These are phyloP conservation scores for Chondrus crispus DNA, from an alignment of 23 red algal genomes.

Conservation along the genomic window DNA sequence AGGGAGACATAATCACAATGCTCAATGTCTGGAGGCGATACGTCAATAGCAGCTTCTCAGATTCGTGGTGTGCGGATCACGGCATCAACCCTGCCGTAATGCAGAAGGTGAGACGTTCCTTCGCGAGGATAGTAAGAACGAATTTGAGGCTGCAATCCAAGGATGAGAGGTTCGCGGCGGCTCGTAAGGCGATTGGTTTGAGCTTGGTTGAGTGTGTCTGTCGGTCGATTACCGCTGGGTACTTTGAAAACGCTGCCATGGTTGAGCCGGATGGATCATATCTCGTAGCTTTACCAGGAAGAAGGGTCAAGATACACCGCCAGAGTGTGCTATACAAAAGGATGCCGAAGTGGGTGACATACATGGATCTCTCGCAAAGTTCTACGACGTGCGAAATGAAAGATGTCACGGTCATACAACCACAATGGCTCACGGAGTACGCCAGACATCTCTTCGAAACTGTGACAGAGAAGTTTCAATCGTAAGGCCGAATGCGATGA, in stretches of 20 bases:
- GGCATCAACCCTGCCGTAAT: background rate
- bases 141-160: background rate
- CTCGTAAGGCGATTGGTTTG: background rate
- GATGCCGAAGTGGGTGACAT: background rate
- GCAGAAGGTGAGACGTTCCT: background rate
- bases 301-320: background rate
- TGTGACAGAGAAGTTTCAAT: too few species aligned
- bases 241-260: background rate
- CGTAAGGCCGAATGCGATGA: too few species aligned
- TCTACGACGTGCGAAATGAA: background rate
- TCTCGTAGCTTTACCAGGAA: background rate
- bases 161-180: background rate
- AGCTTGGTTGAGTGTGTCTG: background rate
- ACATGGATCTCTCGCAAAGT: background rate
- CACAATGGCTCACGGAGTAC: background rate
- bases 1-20: background rate
- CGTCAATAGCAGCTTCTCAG: background rate
- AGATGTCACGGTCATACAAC: background rate
- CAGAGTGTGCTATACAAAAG: background rate
- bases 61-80: background rate
- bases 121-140: background rate
- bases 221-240: background rate
- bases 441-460: background rate
- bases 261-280: background rate
- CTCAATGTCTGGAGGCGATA: background rate